Evolutionary conservation across 306 rosid genomes (phyloP), one percentile per base, ranked within the genome.

Genomic region (Vigna hirtella): DNA sequence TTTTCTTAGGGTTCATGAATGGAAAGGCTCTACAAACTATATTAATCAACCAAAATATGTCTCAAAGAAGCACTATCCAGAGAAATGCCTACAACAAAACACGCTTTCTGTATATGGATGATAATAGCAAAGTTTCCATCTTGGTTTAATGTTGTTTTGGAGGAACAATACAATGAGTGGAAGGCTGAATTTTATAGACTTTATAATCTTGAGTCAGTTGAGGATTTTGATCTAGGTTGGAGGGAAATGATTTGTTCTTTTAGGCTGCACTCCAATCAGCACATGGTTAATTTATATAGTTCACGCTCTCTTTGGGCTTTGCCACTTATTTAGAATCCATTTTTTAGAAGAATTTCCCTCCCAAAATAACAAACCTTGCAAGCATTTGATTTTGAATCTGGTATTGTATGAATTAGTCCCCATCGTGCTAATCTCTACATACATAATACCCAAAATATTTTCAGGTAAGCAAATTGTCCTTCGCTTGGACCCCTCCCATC

Each of bases 21-120:
- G 98, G 98, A 81, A 94, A 90, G 91, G 91, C 91, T 76, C 98
- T 96, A 16, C 97, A 88, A 73, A 89, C 98, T 67, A 85, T 92
- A 86, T 79, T 94, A 84, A 92, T 96, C 2, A 97, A 94, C 88
- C 97, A 94, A 82, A 94, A 88, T 74, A 72, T 82, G 93, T 86
- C 97, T 94, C 74, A 94, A 94, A 86, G 98, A 92, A 77, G 98
- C 96, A 80, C 82, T 94, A 77, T 74, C 90, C 76, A 77, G 81
- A 73, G 98, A 92, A 82, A 79, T 94, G 85, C 92, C 95, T 9
- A 61, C 89, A 71, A 85, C 93, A 47, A 92, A 92, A 68, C 98
- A 94, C 72, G 97, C 92, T 16, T 90, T 94, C 68, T 94, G 98
- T 84, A 89, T 94, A 83, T 94, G 98, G 97, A 92, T 92, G 98